Evolutionary conservation across 2,329 filamentous ascomycete species (phyloP), one percentile per base, ranked within the genome.

Genomic region (Trichophyton mentagrophytes): DNA sequence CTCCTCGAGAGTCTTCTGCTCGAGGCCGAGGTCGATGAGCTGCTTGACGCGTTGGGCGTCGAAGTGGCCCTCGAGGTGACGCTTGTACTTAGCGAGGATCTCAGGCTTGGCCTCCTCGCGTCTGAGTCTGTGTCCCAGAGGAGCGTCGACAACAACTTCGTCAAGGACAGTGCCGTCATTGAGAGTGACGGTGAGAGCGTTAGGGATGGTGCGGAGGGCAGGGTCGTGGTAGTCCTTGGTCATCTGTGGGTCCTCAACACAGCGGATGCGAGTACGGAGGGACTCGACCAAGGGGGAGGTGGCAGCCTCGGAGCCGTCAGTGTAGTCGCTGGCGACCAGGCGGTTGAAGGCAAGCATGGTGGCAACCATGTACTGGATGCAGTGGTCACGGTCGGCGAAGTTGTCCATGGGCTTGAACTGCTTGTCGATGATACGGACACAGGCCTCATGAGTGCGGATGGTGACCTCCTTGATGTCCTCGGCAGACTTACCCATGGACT

Each of bases 361-460:
- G 65, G 91, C 81, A 72, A 90, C 89, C 93, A 99, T 99, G 84
- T 99, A 99, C 76, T 97, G 93, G 68, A 99, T 92, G 79, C 93
- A 99, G 83, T 99, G 93, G 78, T 99, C 93, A 71, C 93, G 90
- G 79, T 99, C 93, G 71, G 93, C 93, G 72, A 97, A 99, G 85
- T 99, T 99, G 81, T 96, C 91, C 89, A 99, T 95, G 69, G 91
- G 86, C 84, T 96, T 97, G 83, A 96, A 95, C 79, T 99, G 93
- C 83, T 99, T 99, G 84, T 99, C 93, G 71, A 99, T 99, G 78
- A 99, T 99, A 70, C 93, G 90, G 73, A 99, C 85, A 80, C 93
- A 97, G 62, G 93, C 93, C 78, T 99, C 93, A 79, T 99, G 93
- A 7, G 93, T 99, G 69, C 93, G 87, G 84, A 92, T 96, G 68